Conservation (phyloP, 768 basidiomycete species). For the Trametes villosa region DNA sequence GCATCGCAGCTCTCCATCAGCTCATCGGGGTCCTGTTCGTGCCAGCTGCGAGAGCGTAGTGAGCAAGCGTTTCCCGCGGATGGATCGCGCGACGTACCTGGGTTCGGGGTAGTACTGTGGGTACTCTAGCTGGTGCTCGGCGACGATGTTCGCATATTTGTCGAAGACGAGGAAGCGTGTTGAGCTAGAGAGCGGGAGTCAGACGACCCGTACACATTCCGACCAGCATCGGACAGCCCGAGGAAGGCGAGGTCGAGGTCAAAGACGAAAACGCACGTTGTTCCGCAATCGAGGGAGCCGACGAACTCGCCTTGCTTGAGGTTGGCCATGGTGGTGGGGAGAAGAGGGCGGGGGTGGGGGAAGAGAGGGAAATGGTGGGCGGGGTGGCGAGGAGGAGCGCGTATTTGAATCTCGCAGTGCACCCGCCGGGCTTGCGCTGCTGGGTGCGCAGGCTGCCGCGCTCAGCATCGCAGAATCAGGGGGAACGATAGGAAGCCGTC, state of each 20-base stretch:
- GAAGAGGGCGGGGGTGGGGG: background rate
- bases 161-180: constrained; percentile 93
- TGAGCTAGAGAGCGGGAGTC: constrained; percentile 53
- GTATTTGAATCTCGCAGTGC: constrained; percentile 19
- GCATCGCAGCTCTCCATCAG: constrained; percentile 74
- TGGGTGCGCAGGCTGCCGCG: background rate
- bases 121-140: constrained; percentile 91
- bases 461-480: constrained; percentile 12
- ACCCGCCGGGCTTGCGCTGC: too few species aligned
- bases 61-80: background rate
- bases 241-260: too few species aligned
- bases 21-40: constrained; percentile 89
- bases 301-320: constrained; percentile 80
- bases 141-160: constrained; percentile 82
- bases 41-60: constrained; percentile 64
- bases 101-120: constrained; percentile 92
- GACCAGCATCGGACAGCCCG: too few species aligned
- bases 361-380: constrained; percentile 1
- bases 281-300: constrained; percentile 92
- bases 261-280: constrained; percentile 78
- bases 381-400: constrained; percentile 5
- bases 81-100: constrained; percentile 48
- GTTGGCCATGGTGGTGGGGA: constrained; percentile 34
- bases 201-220: background rate
- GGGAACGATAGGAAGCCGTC: constrained; percentile 3